phyloP scores from a whole-genome alignment of 108 stramenopile species.

The Cyclotella atomus region DNA sequence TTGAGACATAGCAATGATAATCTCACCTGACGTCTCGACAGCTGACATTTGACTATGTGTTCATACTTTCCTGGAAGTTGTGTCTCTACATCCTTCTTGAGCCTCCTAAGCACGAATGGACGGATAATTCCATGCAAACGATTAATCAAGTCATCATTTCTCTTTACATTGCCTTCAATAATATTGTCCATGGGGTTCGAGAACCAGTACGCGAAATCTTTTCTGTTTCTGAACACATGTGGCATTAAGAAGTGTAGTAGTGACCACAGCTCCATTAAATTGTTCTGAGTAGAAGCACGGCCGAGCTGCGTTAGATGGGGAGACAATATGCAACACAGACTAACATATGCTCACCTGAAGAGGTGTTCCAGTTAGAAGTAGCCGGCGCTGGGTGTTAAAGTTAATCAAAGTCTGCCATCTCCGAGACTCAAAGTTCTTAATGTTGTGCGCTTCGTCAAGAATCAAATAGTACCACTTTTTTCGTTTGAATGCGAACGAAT shows the following conservation, averaged over 20 bases:
- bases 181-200: constrained; percentile 94
- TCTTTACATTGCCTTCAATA: constrained; percentile 85
- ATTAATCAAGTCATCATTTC: constrained; percentile 84
- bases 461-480: constrained; percentile 98
- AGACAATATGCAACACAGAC: no score
- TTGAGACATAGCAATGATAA: no score
- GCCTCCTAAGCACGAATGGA: constrained; percentile 94
- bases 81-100: constrained; percentile 97
- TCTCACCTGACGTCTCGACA: constrained; percentile 88
- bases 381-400: constrained; percentile 94
- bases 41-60: constrained; percentile 92
- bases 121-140: constrained; percentile 96
- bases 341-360: constrained; percentile 74
- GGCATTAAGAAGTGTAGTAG: constrained; percentile 92
- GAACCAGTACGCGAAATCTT: constrained; percentile 99
- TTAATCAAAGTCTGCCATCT: constrained; percentile 99
- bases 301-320: background rate
- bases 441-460: constrained; percentile 98
- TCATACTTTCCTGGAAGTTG: constrained; percentile 98
- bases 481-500: constrained; percentile 93
- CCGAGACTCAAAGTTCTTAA: constrained; percentile 98
- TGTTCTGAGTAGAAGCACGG: constrained; percentile 61
- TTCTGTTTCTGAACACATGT: constrained; percentile 85
- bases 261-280: constrained; percentile 92
- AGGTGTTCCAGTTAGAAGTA: constrained; percentile 95